A percentile compares a stretch with the other conserved stretches of the same genome.
phyloP scores from a whole-genome alignment of 495 filamentous ascomycete species.

The Tuber melanosporum region DNA sequence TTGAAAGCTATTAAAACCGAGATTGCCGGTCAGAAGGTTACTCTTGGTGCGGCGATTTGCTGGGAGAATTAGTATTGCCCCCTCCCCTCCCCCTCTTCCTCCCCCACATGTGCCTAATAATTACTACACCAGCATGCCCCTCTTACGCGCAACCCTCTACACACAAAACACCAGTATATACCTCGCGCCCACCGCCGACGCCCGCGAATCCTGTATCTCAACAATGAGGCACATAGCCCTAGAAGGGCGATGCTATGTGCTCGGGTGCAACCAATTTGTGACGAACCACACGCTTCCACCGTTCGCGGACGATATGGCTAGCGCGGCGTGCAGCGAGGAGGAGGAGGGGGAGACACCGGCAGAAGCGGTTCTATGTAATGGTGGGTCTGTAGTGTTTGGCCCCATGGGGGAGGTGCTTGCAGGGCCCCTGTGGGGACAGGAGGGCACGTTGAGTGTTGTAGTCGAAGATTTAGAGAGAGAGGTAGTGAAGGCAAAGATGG shows the following conservation, averaged over 20 bases:
- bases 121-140: conserved; percentile 58
- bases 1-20: conserved; percentile 72
- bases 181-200: conserved; percentile 85
- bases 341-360: not conserved
- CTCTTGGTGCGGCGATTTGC: conserved; percentile 80
- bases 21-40: conserved; percentile 71
- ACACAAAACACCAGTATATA: conserved; percentile 89
- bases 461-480: conserved; percentile 51
- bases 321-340: not conserved
- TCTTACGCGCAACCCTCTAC: conserved; percentile 73
- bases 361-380: conserved; percentile 52
- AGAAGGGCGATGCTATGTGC: conserved; percentile 80
- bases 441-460: conserved; percentile 49
- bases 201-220: conserved; percentile 72
- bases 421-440: conserved; percentile 69
- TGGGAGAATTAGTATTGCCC: conserved; percentile 73
- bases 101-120: conserved; percentile 1
- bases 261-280: conserved; percentile 79
- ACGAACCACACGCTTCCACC: conserved; percentile 33
- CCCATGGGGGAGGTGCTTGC: conserved; percentile 70
- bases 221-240: conserved; percentile 73
- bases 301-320: not conserved
- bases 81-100: not conserved
- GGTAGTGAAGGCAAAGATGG: conserved; percentile 49
- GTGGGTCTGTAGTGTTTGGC: conserved; percentile 75